A percentile compares a stretch with the other conserved stretches of the same genome.
These are phyloP conservation scores for Chytridium lagenaria DNA, from an alignment of 371 early-diverging fungal species.

Conservation along the genomic window DNA sequence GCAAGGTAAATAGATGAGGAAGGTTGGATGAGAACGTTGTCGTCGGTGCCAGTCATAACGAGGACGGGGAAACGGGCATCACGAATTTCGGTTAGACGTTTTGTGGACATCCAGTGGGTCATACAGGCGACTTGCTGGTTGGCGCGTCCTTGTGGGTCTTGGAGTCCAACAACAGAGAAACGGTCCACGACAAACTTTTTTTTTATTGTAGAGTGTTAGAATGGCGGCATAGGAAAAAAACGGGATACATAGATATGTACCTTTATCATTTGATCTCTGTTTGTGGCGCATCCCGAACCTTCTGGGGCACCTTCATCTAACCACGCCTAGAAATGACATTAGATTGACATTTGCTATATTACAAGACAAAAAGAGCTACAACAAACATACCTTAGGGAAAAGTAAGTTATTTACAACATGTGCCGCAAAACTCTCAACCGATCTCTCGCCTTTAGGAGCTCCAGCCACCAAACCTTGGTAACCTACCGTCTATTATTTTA, in stretches of 20 bases:
- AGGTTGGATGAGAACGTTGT: conserved; percentile 47
- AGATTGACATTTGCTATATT: conserved; percentile 3
- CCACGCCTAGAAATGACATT: conserved; percentile 33
- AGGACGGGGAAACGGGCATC: conserved; percentile 41
- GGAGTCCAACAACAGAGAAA: conserved; percentile 38
- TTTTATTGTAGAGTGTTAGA: background rate
- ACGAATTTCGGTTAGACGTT: conserved; percentile 36
- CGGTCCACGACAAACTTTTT: conserved; percentile 29
- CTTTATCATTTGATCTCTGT: conserved; percentile 38
- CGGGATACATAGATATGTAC: conserved; percentile 8
- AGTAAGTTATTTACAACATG: conserved; percentile 37
- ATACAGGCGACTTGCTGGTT: conserved; percentile 43
- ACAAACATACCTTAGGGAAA: conserved; percentile 31
- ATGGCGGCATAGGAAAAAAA: background rate
- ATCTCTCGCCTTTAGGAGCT: conserved; percentile 21
- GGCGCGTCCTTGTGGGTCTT: conserved; percentile 33
- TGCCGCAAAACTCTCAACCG: conserved; percentile 31
- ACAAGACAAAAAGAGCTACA: conserved; percentile 1
- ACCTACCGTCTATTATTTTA: conserved; percentile 26
- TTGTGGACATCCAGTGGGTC: conserved; percentile 41
- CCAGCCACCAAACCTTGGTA: conserved; percentile 28
- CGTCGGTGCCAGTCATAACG: conserved; percentile 45
- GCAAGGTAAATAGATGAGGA: conserved; percentile 36
- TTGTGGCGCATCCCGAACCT: conserved; percentile 24
- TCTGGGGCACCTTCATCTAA: conserved; percentile 29